Evolutionary conservation across 441 rosid genomes (phyloP), one percentile per base, ranked within the genome.

Genomic region (Croton setiger): DNA sequence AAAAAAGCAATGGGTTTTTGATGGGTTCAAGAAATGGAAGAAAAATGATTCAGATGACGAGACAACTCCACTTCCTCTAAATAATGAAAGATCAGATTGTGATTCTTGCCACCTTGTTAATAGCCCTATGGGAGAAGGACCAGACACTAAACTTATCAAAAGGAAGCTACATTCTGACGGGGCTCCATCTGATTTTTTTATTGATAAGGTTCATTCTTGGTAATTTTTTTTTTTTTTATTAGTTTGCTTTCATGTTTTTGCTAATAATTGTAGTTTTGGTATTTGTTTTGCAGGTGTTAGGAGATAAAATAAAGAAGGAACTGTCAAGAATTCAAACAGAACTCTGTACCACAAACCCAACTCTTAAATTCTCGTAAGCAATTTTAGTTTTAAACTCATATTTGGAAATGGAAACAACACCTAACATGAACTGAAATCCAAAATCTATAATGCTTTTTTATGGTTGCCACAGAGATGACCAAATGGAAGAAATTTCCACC

Each of bases 401-500:
- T 39, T 39, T 39, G 43, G 43, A 27, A 27, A 27, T 27, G 2
- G 31, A 27, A 27, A 27, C 31, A 27, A 27, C 31, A 27, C 31
- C 2, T 27, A 1, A 27, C 31, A 27, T 39, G 43, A 39, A 39
- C 7, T 39, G 43, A 39, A 39, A 39, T 37, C 4, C 41, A 37
- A 37, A 5, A 1, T 37, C 0, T 37, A n/a, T 37, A 37, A 39
- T 4, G 43, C 7, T 39, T 39, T 39, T 45, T 14, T 69, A 60
- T 41, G 70, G 33, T 70, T 75, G 67, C 41, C 54, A 36, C 71
- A 88, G 93, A 75, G 75, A 81, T 77, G 91, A 88, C 15, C 88
- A 86, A 75, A 84, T 89, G 63, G 92, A 89, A 82, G 95, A 87
- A 53, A 86, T 89, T 65, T 89, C 95, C 69, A 85, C 92, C 51